phyloP scores from a whole-genome alignment of 768 basidiomycete species.

The Chlorophyllum brunneum region DNA sequence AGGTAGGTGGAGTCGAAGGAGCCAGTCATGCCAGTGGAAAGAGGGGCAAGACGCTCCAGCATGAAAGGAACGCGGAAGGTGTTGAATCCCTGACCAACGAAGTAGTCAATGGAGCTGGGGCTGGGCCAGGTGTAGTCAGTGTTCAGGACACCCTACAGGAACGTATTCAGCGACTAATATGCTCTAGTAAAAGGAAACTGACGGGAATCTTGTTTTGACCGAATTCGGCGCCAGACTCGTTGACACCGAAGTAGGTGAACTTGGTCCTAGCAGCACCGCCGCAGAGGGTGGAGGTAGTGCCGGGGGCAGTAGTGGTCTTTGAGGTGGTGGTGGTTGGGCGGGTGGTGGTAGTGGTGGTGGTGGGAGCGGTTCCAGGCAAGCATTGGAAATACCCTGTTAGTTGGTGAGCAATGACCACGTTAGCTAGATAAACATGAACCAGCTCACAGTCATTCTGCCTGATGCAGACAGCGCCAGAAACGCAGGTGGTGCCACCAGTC shows the following conservation, averaged over 20 bases:
- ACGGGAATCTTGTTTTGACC: constrained; percentile 48
- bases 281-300: constrained; percentile 5
- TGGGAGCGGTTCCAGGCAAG: constrained; percentile 26
- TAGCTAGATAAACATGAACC: not conserved
- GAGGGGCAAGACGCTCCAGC: constrained; percentile 53
- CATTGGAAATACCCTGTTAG: constrained; percentile 44
- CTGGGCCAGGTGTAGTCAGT: constrained; percentile 50
- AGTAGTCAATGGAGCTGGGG: constrained; percentile 43
- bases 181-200: constrained; percentile 13
- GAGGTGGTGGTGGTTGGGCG: not conserved
- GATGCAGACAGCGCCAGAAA: constrained; percentile 35
- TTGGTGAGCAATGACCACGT: not conserved
- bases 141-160: constrained; percentile 30
- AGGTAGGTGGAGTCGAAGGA: constrained; percentile 52
- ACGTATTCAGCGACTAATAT: not conserved
- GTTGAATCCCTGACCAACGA: constrained; percentile 54
- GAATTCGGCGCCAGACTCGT: constrained; percentile 61
- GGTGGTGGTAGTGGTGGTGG: constrained; percentile 13
- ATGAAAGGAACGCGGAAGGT: constrained; percentile 61
- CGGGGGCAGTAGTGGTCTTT: constrained; percentile 10
- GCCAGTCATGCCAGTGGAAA: constrained; percentile 49
- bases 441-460: constrained; percentile 35
- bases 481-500: constrained; percentile 39
- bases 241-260: constrained; percentile 63
- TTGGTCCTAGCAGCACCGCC: constrained; percentile 35